Evolutionary conservation across 78 protist genomes (phyloP).

Genomic region (Dictyostelium firmibasis): DNA sequence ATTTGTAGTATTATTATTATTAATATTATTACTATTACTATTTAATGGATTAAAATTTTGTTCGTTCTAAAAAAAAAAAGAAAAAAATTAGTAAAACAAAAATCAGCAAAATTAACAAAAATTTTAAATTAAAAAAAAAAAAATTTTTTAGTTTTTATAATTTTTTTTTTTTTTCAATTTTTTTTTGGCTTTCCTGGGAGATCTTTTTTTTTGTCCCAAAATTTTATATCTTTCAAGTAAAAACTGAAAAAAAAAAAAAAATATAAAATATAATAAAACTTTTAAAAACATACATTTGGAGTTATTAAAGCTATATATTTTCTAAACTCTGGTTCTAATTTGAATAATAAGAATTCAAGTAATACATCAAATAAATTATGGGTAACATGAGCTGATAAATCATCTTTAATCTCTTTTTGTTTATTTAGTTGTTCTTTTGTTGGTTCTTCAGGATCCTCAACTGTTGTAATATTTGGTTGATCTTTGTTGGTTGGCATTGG

Average conservation of each 20-base stretch:
- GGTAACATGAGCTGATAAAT: not conserved
- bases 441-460: not conserved
- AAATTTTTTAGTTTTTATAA: not conserved
- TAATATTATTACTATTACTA: not conserved
- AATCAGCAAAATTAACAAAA: not conserved
- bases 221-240: not conserved
- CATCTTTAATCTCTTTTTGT: slow-evolving; percentile 11
- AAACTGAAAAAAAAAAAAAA: not conserved
- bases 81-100: not conserved
- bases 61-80: not conserved
- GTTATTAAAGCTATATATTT: slow-evolving; percentile 16
- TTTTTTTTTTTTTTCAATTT: not conserved
- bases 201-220: not conserved
- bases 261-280: not conserved
- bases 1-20: not conserved
- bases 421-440: not conserved
- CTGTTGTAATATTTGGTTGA: not conserved
- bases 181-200: not conserved
- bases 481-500: not conserved
- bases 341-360: slow-evolving; percentile 15
- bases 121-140: no score
- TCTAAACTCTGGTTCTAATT: slow-evolving; percentile 25
- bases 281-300: not conserved
- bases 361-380: slow-evolving; percentile 34
- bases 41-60: not conserved